A percentile compares a stretch with the other conserved stretches of the same genome.
Evolutionary conservation across 306 rosid genomes (phyloP).

Genomic region (Rubus parviflorus): DNA sequence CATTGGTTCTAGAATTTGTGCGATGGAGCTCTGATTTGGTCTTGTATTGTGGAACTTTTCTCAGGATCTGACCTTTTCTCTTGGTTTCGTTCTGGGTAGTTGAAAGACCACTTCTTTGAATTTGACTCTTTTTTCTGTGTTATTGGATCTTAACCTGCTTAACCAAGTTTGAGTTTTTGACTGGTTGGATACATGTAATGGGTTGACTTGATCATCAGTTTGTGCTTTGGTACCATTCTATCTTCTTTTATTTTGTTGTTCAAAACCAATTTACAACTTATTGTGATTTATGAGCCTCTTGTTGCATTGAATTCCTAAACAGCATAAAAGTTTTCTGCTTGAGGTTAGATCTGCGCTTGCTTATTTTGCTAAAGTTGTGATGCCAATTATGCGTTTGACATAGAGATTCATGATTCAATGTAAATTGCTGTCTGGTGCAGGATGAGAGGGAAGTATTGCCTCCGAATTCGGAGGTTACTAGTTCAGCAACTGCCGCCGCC

Average conservation of each 20-base stretch:
- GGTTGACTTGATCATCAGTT: not conserved
- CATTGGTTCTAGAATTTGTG: conserved; percentile 11
- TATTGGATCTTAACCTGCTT: not conserved
- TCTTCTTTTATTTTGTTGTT: not conserved
- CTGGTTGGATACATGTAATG: not conserved
- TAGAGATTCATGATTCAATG: conserved; percentile 9
- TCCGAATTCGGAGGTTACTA: conserved; percentile 49
- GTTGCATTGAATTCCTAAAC: not conserved
- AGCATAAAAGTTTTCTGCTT: not conserved
- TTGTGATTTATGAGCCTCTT: not conserved
- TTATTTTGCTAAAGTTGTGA: not conserved
- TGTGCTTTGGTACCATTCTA: not conserved
- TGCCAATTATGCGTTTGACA: not conserved
- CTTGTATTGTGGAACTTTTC: conserved; percentile 15
- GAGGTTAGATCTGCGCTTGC: not conserved
- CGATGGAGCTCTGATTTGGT: conserved; percentile 24
- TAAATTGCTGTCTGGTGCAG: conserved; percentile 36
- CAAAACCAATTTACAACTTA: not conserved
- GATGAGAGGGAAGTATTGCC: conserved; percentile 73
- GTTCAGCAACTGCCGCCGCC: conserved; percentile 35
- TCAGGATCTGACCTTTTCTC: conserved; percentile 17
- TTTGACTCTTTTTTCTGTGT: conserved; percentile 9
- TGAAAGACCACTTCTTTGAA: not conserved
- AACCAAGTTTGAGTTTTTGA: not conserved
- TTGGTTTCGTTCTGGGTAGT: not conserved